Conservation (phyloP, 768 basidiomycete genomes). For the Rhodotorula babjevae region DNA sequence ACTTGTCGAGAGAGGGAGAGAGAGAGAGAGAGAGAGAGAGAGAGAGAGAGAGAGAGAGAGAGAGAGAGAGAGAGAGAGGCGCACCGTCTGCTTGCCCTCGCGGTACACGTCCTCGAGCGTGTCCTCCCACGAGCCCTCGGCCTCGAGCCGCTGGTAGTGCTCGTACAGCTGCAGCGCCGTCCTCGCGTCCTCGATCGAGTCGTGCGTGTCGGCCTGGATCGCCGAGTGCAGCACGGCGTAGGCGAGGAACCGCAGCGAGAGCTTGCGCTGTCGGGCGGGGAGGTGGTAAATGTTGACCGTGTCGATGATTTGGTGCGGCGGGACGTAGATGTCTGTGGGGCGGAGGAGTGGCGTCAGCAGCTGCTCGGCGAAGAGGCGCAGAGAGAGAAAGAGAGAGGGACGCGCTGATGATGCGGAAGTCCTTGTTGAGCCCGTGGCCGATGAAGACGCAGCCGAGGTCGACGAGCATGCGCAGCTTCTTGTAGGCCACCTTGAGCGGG, state of each 20-base stretch:
- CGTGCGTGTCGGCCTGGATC: conserved; percentile 90
- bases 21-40: background rate
- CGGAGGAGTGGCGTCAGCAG: background rate
- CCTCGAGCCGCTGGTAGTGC: conserved; percentile 64
- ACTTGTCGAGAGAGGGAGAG: background rate
- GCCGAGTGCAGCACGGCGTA: conserved; percentile 89
- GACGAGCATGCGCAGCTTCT: conserved; percentile 86
- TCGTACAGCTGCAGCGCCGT: conserved; percentile 81
- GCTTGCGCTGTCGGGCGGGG: conserved; percentile 70
- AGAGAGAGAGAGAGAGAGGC: background rate
- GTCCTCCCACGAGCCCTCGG: conserved; percentile 70
- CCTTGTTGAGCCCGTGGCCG: conserved; percentile 93
- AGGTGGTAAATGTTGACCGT: conserved; percentile 96
- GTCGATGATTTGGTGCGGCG: conserved; percentile 90
- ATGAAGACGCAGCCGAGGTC: conserved; percentile 95
- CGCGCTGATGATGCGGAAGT: conserved; percentile 97
- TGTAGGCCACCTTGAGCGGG: conserved; percentile 95
- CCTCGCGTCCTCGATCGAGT: conserved; percentile 95
- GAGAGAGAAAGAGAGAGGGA: too few species aligned
- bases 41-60: background rate
- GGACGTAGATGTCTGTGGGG: conserved; percentile 80
- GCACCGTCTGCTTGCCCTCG: conserved; percentile 47
- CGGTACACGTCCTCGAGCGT: conserved; percentile 64
- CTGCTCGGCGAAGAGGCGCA: background rate
- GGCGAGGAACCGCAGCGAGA: conserved; percentile 85